phyloP scores from a whole-genome alignment of 164 flowering plant genomes.

The Hamamelis virginiana region DNA sequence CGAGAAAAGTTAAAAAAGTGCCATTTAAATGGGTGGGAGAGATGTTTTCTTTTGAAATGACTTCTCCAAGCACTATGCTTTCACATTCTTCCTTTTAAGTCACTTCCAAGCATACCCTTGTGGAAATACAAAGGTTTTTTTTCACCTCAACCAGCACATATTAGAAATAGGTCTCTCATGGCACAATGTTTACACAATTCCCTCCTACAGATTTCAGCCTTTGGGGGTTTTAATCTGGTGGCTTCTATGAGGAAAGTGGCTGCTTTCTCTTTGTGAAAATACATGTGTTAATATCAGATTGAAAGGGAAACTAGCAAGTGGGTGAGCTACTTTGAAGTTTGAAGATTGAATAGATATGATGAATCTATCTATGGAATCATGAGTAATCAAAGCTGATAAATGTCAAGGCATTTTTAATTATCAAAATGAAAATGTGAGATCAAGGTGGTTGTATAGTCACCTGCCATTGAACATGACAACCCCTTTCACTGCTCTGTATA shows the following conservation, averaged over 20 bases:
- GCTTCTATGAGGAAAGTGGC: no score
- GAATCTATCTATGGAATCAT: conserved; percentile 23
- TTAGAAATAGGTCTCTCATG: no score
- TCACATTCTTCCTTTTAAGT: conserved; percentile 11
- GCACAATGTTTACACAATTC: no score
- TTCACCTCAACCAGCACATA: no score
- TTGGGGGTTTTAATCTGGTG: no score
- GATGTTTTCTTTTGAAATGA: conserved; percentile 18
- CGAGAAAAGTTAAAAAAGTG: conserved; percentile 1
- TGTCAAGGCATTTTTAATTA: conserved; percentile 12
- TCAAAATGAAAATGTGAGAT: conserved; percentile 28
- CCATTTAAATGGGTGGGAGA: conserved; percentile 7
- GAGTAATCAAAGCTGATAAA: conserved; percentile 28
- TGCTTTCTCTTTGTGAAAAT: not conserved
- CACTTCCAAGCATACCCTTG: no score
- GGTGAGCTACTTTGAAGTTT: conserved; percentile 25
- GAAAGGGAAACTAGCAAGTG: conserved; percentile 20
- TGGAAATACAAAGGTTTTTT: not conserved
- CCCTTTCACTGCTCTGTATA: conserved; percentile 21
- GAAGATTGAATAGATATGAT: conserved; percentile 14
- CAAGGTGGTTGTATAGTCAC: conserved; percentile 42
- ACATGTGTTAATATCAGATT: not conserved
- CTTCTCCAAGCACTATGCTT: conserved; percentile 2
- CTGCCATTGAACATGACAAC: conserved; percentile 31
- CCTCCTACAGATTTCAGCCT: no score